Base-by-base conservation (phyloP, 2,329 filamentous ascomycete genomes). In the Hansfordia pulvinata region DNA sequence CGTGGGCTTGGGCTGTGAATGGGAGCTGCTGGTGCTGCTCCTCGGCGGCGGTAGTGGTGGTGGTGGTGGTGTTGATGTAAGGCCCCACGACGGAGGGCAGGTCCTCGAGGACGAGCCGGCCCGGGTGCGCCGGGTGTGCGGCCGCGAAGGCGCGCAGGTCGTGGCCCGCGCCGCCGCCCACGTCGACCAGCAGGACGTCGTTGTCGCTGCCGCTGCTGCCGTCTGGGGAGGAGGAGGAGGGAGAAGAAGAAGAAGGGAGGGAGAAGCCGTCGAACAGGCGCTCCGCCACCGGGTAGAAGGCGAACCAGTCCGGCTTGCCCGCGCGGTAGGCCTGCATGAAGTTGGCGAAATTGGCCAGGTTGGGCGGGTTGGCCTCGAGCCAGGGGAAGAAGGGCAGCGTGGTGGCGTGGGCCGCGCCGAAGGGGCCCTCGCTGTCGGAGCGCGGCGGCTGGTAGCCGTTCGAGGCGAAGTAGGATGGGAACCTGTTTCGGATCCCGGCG, bases 161-260 rank as follows among this genome's bases (percentile, higher is more conserved):
- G 29, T 58, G 54, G 0, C 55, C 54, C 20, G 46, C 38, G 22
- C 52, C 54, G 1, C 54, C 54, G 2, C 54, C 55, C 2, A 59
- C 40, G 20, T 58, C 54, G 5, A 59, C 52, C 10, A 57, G 30
- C 7, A 58, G 39, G 4, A 47, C 42, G 0, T 43, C 46, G 6
- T 49, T 42, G 3, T 31, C 27, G 6, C 25, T 33, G 8, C 35
- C 17, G 1, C 34, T 33, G 6, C 41, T 38, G 1, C 42, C 38
- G 0, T 42, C 28, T n/a, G n/a, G n/a, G n/a, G 2, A 25, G 18
- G 6, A 43, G 35, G 5, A 35, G 37, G 6, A 39, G 35, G 8
- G 27, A 24, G 6, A 41, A 28, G 4, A 39, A 39, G 15, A 39
- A 41, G 22, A 29, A 21, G 11, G 25, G 18, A 7, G 13, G 18